Evolutionary conservation across 192 early-diverging fungal species (phyloP), one percentile per base, ranked within the genome.

Genomic region (Rhizophagus prolifer): DNA sequence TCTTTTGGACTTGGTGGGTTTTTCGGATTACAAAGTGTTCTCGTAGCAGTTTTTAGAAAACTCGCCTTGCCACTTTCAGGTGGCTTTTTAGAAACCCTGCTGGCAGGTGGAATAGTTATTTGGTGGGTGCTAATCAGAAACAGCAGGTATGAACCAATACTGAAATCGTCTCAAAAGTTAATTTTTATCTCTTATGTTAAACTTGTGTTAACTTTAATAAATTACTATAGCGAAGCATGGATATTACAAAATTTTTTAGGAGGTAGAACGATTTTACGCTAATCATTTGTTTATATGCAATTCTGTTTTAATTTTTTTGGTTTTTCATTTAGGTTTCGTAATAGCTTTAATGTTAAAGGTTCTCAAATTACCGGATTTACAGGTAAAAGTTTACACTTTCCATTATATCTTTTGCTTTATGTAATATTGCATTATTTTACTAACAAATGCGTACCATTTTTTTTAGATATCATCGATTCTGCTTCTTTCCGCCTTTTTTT

Each of bases 241-340:
- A 74, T 83, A n/a, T 81, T 81, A 70, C 82, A 83, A 54, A 75
- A 83, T 65, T 75, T 83, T 7, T 34, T 83, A 62, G 82, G 82
- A 8, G 82, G 81, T 82, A 79, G 30, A 75, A 1, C 14, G 21
- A 6, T 23, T 31, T 69, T 75, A 34, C 9, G 66, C 9, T 6
- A 25, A 0, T 23, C 16, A 25, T 64, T 34, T 54, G 16, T 54
- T 54, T 54, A 50, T 50, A 50, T 50, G 1, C 50, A 54, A 21
- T 14, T 21, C 6, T n/a, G 50, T 6, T 6, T 54, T 21, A 19
- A 54, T 21, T 30, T 14, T 41, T 13, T 19, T 30, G 2, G 9
- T 41, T 0, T 4, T 4, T 30, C 54, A 8, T 16, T 23, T 61
- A 82, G 81, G 80, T 21, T 83, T 83, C 65, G 79, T 65, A 5